These are phyloP conservation scores for Mimosa pudica DNA, from an alignment of 306 rosid genomes.

Conservation along the genomic window DNA sequence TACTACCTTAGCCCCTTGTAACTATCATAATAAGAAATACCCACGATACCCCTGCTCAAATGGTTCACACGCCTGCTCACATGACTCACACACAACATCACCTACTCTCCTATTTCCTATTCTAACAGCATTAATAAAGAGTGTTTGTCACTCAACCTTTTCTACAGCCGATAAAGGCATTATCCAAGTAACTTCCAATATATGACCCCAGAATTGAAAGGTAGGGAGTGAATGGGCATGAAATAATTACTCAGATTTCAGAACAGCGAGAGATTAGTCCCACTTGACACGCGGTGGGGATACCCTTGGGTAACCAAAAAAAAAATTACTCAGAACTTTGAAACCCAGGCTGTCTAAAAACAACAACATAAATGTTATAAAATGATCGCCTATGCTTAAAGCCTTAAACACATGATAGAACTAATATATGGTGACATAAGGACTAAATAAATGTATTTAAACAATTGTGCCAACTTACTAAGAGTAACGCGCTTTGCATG, in stretches of 20 bases:
- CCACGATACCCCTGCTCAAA: no score
- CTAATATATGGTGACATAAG: neutral
- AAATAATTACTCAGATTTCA: neutral
- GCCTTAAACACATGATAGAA: neutral
- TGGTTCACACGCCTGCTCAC: no score
- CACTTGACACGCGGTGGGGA: no score
- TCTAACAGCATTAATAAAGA: neutral
- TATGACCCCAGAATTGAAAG: conserved; percentile 5
- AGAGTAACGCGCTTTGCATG: conserved; percentile 91
- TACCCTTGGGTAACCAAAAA: no score
- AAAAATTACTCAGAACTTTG: neutral
- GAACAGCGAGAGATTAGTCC: no score
- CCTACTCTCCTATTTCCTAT: no score
- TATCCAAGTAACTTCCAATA: neutral
- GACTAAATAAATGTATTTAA: conserved; percentile 18
- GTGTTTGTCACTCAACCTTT: conserved; percentile 18
- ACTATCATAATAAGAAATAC: no score
- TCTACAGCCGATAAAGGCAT: conserved; percentile 7
- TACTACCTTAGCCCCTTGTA: no score
- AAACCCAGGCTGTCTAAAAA: neutral
- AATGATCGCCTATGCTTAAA: neutral
- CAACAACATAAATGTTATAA: neutral
- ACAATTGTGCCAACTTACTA: conserved; percentile 60
- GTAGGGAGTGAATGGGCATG: neutral
- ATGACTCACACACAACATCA: no score